Conservation (phyloP, 202 grass and related monocot genomes). For the Setaria italica region DNA sequence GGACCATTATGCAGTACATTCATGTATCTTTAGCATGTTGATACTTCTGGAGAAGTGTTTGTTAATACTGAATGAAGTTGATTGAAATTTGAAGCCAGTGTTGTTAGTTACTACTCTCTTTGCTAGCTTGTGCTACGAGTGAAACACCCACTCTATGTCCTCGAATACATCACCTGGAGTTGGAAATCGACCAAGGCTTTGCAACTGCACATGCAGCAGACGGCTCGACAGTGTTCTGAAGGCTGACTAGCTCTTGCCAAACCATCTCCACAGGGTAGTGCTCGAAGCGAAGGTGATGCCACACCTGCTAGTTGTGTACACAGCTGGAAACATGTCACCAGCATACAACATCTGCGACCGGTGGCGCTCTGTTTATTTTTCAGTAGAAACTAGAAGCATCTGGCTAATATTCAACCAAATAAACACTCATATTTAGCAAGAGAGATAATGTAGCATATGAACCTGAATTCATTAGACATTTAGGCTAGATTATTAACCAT, state of each 20-base stretch:
- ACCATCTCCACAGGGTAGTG: neutral
- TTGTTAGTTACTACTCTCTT: neutral
- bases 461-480: neutral
- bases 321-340: neutral
- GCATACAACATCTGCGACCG: neutral
- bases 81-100: neutral
- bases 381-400: neutral
- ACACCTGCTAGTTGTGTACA: neutral
- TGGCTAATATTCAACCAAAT: neutral
- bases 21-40: conserved; percentile 20
- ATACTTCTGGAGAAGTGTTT: neutral
- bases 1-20: neutral
- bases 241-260: neutral
- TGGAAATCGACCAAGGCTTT: neutral
- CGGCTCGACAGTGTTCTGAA: neutral
- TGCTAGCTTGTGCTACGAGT: neutral
- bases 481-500: neutral
- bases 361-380: neutral
- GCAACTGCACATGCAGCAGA: neutral
- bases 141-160: neutral
- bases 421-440: neutral
- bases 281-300: neutral
- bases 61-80: conserved; percentile 35
- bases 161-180: neutral
- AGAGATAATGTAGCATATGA: neutral